Percentiles rank a stretch among this genome's conserved stretches.
Conservation (phyloP, 176 grass and related monocot genomes). For the Lolium perenne region DNA sequence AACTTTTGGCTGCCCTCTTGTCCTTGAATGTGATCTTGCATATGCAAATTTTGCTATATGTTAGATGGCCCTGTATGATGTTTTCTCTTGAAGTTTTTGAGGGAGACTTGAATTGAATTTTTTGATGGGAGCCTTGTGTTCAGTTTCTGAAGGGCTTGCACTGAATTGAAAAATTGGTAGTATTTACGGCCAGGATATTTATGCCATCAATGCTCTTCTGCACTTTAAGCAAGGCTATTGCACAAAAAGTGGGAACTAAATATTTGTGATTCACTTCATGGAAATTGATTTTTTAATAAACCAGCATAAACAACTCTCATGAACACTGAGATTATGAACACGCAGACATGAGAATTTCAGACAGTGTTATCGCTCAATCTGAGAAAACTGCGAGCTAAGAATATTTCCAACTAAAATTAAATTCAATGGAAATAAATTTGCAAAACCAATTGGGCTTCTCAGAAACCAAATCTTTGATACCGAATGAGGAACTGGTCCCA, state of each 20-base stretch:
- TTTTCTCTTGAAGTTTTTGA: background rate
- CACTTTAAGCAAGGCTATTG: background rate
- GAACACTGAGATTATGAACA: background rate
- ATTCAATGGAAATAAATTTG: background rate
- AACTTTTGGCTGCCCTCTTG: background rate
- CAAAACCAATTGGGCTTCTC: background rate
- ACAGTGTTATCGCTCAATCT: background rate
- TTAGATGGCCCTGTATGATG: background rate
- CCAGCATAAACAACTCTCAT: slow-evolving; percentile 3
- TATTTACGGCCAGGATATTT: slow-evolving; percentile 19
- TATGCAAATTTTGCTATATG: slow-evolving; percentile 13
- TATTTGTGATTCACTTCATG: background rate
- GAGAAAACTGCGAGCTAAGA: background rate
- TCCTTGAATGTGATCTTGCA: background rate
- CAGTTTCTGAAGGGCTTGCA: background rate
- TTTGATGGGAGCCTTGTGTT: background rate
- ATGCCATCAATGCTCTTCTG: slow-evolving; percentile 17
- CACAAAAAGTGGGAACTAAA: background rate
- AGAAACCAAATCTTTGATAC: background rate
- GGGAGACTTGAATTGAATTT: slow-evolving; percentile 1
- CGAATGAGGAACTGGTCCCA: background rate
- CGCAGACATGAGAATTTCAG: background rate
- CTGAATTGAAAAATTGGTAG: slow-evolving; percentile 6
- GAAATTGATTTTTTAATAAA: background rate
- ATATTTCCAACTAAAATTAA: background rate